Evolutionary conservation across 2,329 filamentous ascomycete genomes (phyloP).

Genomic region (Beauveria brongniartii): DNA sequence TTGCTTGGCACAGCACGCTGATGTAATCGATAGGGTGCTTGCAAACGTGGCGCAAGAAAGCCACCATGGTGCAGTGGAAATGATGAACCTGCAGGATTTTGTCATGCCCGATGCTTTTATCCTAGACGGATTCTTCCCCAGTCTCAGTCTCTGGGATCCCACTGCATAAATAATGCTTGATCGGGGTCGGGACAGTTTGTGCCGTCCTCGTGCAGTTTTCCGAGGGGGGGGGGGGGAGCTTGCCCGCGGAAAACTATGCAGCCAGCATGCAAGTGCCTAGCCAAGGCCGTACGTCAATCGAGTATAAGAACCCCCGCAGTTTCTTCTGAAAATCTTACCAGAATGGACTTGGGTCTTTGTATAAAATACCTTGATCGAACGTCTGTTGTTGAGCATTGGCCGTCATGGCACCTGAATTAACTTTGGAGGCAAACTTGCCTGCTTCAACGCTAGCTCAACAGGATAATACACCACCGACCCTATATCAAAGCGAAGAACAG

Average conservation of each 20-base stretch:
- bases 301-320: neutral
- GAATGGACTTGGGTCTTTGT: too few relatives aligned
- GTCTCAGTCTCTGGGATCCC: conserved; percentile 25
- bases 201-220: neutral
- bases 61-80: conserved; percentile 5
- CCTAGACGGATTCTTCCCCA: conserved; percentile 26
- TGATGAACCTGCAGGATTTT: conserved; percentile 20
- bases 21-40: conserved; percentile 37
- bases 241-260: conserved; percentile 12
- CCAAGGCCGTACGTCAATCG: neutral
- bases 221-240: neutral
- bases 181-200: conserved; percentile 8
- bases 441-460: neutral
- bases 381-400: neutral
- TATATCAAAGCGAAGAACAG: conserved; percentile 18
- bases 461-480: conserved; percentile 12
- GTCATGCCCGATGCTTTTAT: conserved; percentile 25
- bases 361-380: neutral
- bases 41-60: conserved; percentile 20
- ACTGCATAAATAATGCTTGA: conserved; percentile 24
- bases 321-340: neutral
- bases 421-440: neutral
- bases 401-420: conserved; percentile 18
- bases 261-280: neutral
- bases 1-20: conserved; percentile 38